phyloP scores from a whole-genome alignment of 2,329 filamentous ascomycete genomes.

The Mycocentrospora acerina region DNA sequence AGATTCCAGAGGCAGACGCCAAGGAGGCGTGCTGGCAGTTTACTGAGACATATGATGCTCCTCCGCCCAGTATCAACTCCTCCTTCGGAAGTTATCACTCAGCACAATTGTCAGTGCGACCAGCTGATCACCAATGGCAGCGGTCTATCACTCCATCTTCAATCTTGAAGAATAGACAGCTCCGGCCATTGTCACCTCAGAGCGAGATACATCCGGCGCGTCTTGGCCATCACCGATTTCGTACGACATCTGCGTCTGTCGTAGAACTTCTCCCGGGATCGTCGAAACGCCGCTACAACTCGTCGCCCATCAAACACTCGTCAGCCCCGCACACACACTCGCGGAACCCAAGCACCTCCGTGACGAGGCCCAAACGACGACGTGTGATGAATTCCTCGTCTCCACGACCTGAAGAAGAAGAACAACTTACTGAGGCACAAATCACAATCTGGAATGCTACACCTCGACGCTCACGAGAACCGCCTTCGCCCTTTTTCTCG shows the following conservation, averaged over 20 bases:
- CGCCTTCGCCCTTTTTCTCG: constrained; percentile 45
- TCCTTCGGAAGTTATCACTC: constrained; percentile 47
- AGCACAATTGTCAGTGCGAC: constrained; percentile 35
- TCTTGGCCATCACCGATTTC: constrained; percentile 26
- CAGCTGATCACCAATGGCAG: constrained; percentile 36
- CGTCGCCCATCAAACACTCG: constrained; percentile 32
- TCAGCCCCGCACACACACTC: constrained; percentile 30
- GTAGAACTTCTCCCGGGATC: constrained; percentile 23
- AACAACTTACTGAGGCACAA: constrained; percentile 23
- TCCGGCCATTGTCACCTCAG: constrained; percentile 38
- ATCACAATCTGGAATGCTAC: constrained; percentile 39
- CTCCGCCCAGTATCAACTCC: constrained; percentile 48
- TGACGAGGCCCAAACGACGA: constrained; percentile 50
- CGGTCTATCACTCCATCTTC: constrained; percentile 38
- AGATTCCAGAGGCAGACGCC: constrained; percentile 63
- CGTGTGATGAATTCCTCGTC: constrained; percentile 39
- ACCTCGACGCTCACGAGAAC: constrained; percentile 48
- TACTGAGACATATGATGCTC: constrained; percentile 64
- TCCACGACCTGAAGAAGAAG: constrained; percentile 15
- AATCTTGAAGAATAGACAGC: constrained; percentile 32
- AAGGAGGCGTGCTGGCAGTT: constrained; percentile 68
- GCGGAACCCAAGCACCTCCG: constrained; percentile 39
- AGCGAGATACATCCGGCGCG: constrained; percentile 34
- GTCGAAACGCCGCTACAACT: constrained; percentile 34
- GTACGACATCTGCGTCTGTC: constrained; percentile 33